These are phyloP conservation scores for Metarhizium anisopliae DNA, from an alignment of 2,329 filamentous ascomycete species.

Conservation along the genomic window DNA sequence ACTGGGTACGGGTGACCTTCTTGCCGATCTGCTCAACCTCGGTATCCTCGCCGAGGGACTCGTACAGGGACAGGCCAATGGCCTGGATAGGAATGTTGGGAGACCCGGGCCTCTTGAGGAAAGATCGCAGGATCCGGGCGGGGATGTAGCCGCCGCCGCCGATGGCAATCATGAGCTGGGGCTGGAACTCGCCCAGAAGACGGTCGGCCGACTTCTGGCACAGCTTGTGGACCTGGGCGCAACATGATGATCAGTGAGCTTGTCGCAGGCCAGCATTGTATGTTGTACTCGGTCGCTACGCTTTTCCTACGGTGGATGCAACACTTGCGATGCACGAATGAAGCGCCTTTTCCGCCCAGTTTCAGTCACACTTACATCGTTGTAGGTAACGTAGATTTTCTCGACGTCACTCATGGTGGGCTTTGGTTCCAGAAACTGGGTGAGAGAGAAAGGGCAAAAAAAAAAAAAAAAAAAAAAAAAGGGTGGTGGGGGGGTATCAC, in stretches of 20 bases:
- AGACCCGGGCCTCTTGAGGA: constrained; percentile 78
- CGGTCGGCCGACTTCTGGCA: constrained; percentile 76
- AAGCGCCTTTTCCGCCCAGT: not conserved
- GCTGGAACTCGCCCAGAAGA: constrained; percentile 79
- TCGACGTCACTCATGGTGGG: constrained; percentile 56
- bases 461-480: not conserved
- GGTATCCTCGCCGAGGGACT: constrained; percentile 55
- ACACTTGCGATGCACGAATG: not conserved
- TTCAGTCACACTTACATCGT: constrained; percentile 56
- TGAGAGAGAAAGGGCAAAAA: not conserved
- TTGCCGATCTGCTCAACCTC: constrained; percentile 69
- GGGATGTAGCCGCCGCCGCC: constrained; percentile 96
- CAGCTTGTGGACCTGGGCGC: constrained; percentile 79
- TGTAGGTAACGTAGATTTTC: constrained; percentile 87
- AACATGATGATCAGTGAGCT: not conserved
- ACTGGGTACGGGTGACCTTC: constrained; percentile 95
- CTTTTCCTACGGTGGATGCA: not conserved
- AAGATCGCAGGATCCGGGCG: constrained; percentile 91
- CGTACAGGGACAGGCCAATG: constrained; percentile 95
- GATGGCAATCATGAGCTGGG: constrained; percentile 97
- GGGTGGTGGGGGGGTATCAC: not conserved
- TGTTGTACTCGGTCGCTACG: not conserved
- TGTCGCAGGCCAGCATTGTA: not conserved
- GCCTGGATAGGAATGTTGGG: constrained; percentile 99
- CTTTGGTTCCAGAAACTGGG: not conserved